Evolutionary conservation across 495 filamentous ascomycete genomes (phyloP).

Genomic region (Pyrenula massariospora): DNA sequence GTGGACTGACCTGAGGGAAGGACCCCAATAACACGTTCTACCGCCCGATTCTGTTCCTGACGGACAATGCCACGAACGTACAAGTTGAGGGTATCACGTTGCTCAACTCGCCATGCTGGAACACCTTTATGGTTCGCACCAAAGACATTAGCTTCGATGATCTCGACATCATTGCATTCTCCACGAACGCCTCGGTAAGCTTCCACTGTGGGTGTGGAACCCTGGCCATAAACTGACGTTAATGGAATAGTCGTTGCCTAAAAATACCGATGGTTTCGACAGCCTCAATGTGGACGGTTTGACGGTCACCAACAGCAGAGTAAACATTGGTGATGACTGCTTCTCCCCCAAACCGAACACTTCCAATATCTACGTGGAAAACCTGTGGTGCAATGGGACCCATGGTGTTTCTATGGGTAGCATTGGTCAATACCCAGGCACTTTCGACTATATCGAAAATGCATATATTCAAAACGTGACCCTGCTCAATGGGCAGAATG

Average conservation of each 20-base stretch:
- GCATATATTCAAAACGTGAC: constrained; percentile 45
- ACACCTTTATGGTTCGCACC: constrained; percentile 42
- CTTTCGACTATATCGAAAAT: constrained; percentile 38
- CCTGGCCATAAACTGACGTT: background rate
- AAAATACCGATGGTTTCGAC: constrained; percentile 51
- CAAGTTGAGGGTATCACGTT: constrained; percentile 42
- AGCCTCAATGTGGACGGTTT: constrained; percentile 36
- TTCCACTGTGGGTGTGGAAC: background rate
- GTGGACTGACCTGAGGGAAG: constrained; percentile 14
- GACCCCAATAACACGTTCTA: constrained; percentile 38
- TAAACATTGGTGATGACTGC: constrained; percentile 47
- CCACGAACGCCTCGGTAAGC: constrained; percentile 33
- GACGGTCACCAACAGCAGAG: constrained; percentile 33
- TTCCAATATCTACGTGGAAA: constrained; percentile 42
- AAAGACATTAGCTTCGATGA: constrained; percentile 40
- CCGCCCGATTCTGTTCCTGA: constrained; percentile 43
- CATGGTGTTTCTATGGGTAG: constrained; percentile 47
- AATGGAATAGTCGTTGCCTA: constrained; percentile 24
- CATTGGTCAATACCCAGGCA: constrained; percentile 43
- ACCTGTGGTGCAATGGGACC: constrained; percentile 46
- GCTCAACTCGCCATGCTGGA: constrained; percentile 49
- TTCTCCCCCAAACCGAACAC: constrained; percentile 50
- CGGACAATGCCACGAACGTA: constrained; percentile 43
- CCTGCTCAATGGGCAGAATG: constrained; percentile 42
- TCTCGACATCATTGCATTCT: constrained; percentile 40